phyloP scores from a whole-genome alignment of 2,329 filamentous ascomycete genomes.

The Neospermospora avenae region DNA sequence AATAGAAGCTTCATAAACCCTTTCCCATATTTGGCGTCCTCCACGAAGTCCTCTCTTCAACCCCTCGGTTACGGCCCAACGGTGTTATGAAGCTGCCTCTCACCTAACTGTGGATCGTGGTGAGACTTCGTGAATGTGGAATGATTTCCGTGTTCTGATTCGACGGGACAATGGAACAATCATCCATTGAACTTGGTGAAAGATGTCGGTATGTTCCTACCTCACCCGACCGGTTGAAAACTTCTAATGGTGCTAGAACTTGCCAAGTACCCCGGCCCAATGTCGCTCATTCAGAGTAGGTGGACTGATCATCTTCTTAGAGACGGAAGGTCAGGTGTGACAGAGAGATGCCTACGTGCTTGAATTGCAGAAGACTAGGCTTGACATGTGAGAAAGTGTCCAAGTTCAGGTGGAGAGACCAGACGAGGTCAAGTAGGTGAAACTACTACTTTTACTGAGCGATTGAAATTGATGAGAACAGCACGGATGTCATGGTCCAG shows the following conservation, averaged over 20 bases:
- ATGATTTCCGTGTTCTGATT: background rate
- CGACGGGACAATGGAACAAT: background rate
- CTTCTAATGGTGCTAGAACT: background rate
- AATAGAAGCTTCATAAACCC: too few species aligned
- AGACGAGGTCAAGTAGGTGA: conserved; percentile 3
- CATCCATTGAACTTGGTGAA: background rate
- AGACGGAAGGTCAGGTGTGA: conserved; percentile 6
- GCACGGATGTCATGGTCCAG: background rate
- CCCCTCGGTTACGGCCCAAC: too few species aligned
- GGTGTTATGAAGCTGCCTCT: too few species aligned
- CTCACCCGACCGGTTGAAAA: too few species aligned
- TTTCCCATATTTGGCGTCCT: too few species aligned
- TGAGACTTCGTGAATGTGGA: background rate
- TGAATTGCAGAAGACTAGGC: conserved; percentile 1
- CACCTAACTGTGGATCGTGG: background rate
- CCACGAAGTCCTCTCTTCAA: too few species aligned
- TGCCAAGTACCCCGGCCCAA: background rate
- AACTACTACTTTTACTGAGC: background rate
- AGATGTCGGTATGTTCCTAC: conserved; percentile 3
- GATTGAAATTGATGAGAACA: background rate
- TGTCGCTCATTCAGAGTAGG: too few species aligned
- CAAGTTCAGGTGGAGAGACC: background rate
- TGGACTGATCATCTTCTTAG: background rate
- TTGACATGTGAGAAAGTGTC: background rate
- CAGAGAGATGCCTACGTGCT: background rate